Percentiles rank a stretch among this genome's conserved stretches.
Evolutionary conservation across 352 stramenopile genomes (phyloP).

Genomic region (Globisporangium barbulae): DNA sequence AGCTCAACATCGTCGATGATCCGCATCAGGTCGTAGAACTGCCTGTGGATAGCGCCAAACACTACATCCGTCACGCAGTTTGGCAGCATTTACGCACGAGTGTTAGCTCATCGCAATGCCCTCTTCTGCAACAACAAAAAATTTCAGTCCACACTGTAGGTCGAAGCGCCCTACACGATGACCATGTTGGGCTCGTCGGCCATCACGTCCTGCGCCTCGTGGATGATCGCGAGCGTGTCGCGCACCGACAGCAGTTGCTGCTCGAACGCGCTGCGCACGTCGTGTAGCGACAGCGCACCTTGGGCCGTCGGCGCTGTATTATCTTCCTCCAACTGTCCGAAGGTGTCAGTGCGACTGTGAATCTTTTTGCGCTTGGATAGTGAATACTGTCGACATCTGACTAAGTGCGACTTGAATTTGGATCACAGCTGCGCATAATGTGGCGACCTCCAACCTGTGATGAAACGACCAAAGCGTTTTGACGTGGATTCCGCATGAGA

Average conservation of each 20-base stretch:
- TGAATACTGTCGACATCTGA: too few relatives aligned
- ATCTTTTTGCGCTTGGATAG: too few relatives aligned
- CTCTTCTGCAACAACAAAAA: not conserved
- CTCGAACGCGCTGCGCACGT: constrained; percentile 52
- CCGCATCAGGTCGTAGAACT: constrained; percentile 76
- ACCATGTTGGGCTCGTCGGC: constrained; percentile 61
- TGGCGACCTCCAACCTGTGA: not conserved
- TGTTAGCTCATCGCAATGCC: not conserved
- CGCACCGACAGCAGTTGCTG: constrained; percentile 56
- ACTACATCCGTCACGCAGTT: constrained; percentile 29
- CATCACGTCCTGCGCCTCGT: constrained; percentile 64
- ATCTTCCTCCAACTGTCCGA: not conserved
- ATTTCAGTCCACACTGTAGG: constrained; percentile 25
- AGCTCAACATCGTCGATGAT: constrained; percentile 51
- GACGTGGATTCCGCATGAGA: not conserved
- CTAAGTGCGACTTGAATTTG: too few relatives aligned
- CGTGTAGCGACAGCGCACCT: constrained; percentile 36
- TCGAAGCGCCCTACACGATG: constrained; percentile 25
- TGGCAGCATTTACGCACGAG: not conserved
- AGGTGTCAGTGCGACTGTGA: not conserved
- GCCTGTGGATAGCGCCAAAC: constrained; percentile 78
- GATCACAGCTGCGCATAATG: too few relatives aligned
- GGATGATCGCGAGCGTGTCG: constrained; percentile 59
- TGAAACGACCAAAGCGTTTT: not conserved
- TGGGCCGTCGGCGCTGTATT: constrained; percentile 34